phyloP scores from a whole-genome alignment of 163 green algal species.

The Picocystis sp. region DNA sequence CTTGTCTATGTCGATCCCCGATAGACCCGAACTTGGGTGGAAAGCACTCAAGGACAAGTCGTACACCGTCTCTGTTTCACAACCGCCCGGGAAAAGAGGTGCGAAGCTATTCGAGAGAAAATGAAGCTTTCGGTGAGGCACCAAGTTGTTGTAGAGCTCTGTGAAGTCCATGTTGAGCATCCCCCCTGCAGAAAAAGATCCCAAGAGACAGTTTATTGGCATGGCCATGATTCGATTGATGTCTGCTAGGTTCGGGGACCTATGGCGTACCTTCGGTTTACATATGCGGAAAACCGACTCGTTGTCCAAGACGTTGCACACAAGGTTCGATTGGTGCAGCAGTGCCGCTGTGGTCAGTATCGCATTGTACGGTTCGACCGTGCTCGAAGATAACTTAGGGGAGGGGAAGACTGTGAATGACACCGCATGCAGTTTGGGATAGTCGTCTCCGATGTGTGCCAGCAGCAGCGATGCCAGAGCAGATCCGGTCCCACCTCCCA shows the following conservation, averaged over 20 bases:
- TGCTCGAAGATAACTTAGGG: slow-evolving; percentile 2
- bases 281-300: slow-evolving; percentile 5
- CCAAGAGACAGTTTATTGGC: not conserved
- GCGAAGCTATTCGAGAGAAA: slow-evolving; percentile 4
- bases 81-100: not conserved
- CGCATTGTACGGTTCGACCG: slow-evolving; percentile 6
- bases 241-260: not conserved
- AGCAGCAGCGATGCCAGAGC: slow-evolving; percentile 6
- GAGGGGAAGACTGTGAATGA: slow-evolving; percentile 5
- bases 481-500: slow-evolving; percentile 7
- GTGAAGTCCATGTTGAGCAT: slow-evolving; percentile 6
- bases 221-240: slow-evolving; percentile 5
- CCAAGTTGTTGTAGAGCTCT: slow-evolving; percentile 6
- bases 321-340: slow-evolving; percentile 4
- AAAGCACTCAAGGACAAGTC: slow-evolving; percentile 3
- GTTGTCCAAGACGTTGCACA: slow-evolving; percentile 6
- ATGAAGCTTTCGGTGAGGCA: slow-evolving; percentile 1
- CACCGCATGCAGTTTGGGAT: slow-evolving; percentile 1
- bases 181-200: slow-evolving; percentile 1
- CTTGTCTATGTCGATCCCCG: not conserved
- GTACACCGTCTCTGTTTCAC: slow-evolving; percentile 1
- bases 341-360: slow-evolving; percentile 1
- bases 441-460: not conserved
- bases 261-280: not conserved
- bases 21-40: not conserved